A percentile compares a stretch with the other conserved stretches of the same genome.
These are phyloP conservation scores for Umbilicus rupestris DNA, from an alignment of 164 flowering plant species.

Conservation along the genomic window DNA sequence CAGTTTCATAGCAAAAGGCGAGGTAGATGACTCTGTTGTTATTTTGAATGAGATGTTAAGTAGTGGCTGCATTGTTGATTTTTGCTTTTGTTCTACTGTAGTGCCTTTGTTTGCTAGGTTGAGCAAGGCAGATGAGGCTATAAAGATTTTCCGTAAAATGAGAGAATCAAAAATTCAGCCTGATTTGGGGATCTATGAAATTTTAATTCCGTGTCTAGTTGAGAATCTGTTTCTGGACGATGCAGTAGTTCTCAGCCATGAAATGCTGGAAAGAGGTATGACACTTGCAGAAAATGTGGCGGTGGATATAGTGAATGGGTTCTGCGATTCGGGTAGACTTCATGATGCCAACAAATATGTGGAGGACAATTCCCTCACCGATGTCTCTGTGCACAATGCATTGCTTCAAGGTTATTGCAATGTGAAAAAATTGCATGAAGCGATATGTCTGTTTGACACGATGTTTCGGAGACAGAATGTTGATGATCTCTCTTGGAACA, in stretches of 20 bases:
- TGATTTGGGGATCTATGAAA: constrained; percentile 20
- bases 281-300: constrained; percentile 19
- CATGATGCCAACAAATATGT: constrained; percentile 30
- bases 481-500: constrained; percentile 47
- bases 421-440: constrained; percentile 25
- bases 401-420: constrained; percentile 48
- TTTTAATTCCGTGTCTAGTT: constrained; percentile 37
- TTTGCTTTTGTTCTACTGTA: constrained; percentile 23
- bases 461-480: constrained; percentile 34
- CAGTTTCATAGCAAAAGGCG: constrained; percentile 27
- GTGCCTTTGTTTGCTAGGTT: constrained; percentile 41
- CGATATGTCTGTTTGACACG: constrained; percentile 27
- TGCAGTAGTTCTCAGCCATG: constrained; percentile 28
- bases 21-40: constrained; percentile 30
- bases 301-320: constrained; percentile 29
- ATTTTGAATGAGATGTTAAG: constrained; percentile 39
- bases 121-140: constrained; percentile 26
- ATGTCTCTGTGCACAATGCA: constrained; percentile 29
- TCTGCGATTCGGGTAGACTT: constrained; percentile 32
- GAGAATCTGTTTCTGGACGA: constrained; percentile 32
- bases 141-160: constrained; percentile 41
- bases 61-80: constrained; percentile 22
- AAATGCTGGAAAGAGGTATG: constrained; percentile 28
- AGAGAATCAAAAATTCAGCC: constrained; percentile 31
- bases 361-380: constrained; percentile 30